These are phyloP conservation scores for Cutaneotrichosporon sp. DNA, from an alignment of 1,284 basidiomycete genomes.

Conservation along the genomic window DNA sequence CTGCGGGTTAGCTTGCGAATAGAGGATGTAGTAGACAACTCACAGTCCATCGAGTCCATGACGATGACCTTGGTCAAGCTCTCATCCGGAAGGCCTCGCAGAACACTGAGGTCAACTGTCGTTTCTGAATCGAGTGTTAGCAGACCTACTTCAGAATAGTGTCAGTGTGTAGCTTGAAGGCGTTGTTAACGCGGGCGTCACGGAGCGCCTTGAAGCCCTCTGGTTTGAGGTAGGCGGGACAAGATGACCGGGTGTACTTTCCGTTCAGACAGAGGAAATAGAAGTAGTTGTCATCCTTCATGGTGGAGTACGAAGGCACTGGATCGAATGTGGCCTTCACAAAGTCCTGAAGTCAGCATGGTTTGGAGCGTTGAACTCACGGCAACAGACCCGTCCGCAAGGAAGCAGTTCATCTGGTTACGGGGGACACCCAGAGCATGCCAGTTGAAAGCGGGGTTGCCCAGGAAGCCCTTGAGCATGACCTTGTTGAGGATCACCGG, in stretches of 20 bases:
- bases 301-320: conserved; percentile 53
- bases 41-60: conserved; percentile 74
- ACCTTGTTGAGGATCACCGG: conserved; percentile 64
- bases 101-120: conserved; percentile 53
- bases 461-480: conserved; percentile 60
- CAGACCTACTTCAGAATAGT: conserved; percentile 68
- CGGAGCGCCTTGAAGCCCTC: conserved; percentile 61
- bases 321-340: conserved; percentile 64
- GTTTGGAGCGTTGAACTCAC: too few species aligned
- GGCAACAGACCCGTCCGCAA: conserved; percentile 60
- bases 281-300: conserved; percentile 63
- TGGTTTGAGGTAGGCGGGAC: conserved; percentile 67
- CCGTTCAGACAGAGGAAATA: conserved; percentile 65
- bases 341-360: conserved; percentile 50
- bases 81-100: conserved; percentile 55
- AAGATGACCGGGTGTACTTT: conserved; percentile 62
- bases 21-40: conserved; percentile 8
- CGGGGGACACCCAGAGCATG: conserved; percentile 73
- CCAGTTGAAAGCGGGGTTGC: conserved; percentile 69
- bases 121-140: background rate
- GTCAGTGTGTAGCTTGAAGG: conserved; percentile 71
- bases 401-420: conserved; percentile 67
- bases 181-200: conserved; percentile 55
- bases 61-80: conserved; percentile 63
- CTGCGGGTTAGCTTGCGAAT: conserved; percentile 8